These are phyloP conservation scores for Cryphonectria parasitica DNA, from an alignment of 2,329 filamentous ascomycete species.

Conservation along the genomic window DNA sequence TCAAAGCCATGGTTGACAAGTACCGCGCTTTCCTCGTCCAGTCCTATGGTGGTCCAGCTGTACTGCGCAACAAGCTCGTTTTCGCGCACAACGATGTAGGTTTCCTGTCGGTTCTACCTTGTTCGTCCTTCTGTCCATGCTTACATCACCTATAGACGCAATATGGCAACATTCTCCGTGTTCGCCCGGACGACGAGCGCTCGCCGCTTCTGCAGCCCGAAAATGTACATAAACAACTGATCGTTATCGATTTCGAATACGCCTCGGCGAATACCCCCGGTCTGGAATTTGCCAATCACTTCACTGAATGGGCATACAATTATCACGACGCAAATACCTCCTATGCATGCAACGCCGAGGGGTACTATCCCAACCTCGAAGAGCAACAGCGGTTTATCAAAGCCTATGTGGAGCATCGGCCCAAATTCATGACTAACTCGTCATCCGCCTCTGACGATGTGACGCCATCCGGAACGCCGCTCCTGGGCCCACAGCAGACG, in stretches of 20 bases:
- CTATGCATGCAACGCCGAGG: conserved; percentile 67
- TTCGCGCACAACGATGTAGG: conserved; percentile 98
- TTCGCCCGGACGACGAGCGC: conserved; percentile 68
- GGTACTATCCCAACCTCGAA: conserved; percentile 81
- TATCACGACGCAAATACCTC: conserved; percentile 76
- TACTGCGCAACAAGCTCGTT: conserved; percentile 75
- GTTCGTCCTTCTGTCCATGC: background rate
- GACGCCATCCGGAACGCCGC: conserved; percentile 48
- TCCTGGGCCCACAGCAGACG: conserved; percentile 33
- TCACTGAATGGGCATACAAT: conserved; percentile 98
- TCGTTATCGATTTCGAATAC: conserved; percentile 99
- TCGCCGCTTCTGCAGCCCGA: conserved; percentile 86
- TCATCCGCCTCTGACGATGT: conserved; percentile 47
- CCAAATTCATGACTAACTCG: conserved; percentile 53
- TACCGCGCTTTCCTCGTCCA: conserved; percentile 77
- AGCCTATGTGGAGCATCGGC: conserved; percentile 83
- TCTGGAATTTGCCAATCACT: conserved; percentile 96
- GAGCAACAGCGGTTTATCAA: conserved; percentile 85
- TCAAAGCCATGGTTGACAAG: conserved; percentile 73
- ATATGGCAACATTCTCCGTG: conserved; percentile 94
- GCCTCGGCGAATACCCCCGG: conserved; percentile 85
- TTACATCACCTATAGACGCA: conserved; percentile 68
- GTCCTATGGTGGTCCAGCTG: conserved; percentile 68
- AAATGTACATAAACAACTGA: conserved; percentile 92
- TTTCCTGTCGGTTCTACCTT: conserved; percentile 23